These are phyloP conservation scores for Mycena epipterygia DNA, from an alignment of 768 basidiomycete genomes.

Conservation along the genomic window DNA sequence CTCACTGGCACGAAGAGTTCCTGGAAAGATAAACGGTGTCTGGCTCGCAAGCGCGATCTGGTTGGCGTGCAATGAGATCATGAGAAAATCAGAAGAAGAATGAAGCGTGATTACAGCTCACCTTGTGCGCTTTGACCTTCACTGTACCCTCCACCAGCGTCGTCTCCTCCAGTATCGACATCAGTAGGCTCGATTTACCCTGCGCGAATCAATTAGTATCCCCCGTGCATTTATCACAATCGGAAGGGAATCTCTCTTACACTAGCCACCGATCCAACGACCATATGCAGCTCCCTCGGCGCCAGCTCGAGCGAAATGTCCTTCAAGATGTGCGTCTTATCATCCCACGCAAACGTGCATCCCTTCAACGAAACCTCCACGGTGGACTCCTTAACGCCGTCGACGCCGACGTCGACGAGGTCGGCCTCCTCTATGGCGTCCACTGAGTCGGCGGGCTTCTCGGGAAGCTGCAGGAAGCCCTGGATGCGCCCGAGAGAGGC, in stretches of 20 bases:
- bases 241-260: background rate
- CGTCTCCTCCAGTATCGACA: slow-evolving; percentile 27
- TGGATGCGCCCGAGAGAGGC: slow-evolving; percentile 27
- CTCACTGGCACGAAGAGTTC: slow-evolving; percentile 26
- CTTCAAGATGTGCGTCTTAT: background rate
- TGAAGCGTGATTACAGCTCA: background rate
- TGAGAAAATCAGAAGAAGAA: background rate
- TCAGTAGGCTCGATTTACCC: slow-evolving; percentile 29
- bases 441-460: slow-evolving; percentile 14
- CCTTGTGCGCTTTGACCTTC: slow-evolving; percentile 15
- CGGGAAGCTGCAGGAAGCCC: slow-evolving; percentile 27
- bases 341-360: slow-evolving; percentile 29
- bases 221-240: background rate
- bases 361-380: slow-evolving; percentile 13
- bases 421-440: background rate
- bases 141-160: slow-evolving; percentile 1
- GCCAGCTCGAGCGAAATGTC: slow-evolving; percentile 22
- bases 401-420: background rate
- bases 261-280: slow-evolving; percentile 28
- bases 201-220: background rate
- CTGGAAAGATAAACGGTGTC: slow-evolving; percentile 26
- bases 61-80: background rate
- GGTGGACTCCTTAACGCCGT: slow-evolving; percentile 1
- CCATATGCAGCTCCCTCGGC: slow-evolving; percentile 17
- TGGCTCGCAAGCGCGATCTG: slow-evolving; percentile 28